phyloP scores from a whole-genome alignment of 805 yeast species.

The Hanseniaspora taiwanica region DNA sequence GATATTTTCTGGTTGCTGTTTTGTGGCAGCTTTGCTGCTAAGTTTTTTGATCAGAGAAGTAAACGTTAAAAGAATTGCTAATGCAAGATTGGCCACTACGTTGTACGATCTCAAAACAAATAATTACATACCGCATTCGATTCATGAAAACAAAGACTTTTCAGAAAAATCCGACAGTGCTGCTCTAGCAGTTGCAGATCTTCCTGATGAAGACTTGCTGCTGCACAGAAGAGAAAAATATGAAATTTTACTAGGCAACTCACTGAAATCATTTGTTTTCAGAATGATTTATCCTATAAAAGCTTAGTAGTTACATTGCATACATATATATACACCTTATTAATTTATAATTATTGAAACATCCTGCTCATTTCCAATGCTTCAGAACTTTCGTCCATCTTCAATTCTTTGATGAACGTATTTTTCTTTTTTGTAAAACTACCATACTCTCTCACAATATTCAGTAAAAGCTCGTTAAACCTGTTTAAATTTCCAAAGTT shows the following conservation, averaged over 20 bases:
- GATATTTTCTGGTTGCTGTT: slow-evolving; percentile 41
- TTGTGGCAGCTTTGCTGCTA: slow-evolving; percentile 30
- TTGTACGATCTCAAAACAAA: neutral
- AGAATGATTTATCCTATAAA: slow-evolving; percentile 18
- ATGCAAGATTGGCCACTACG: slow-evolving; percentile 2
- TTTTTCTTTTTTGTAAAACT: slow-evolving; percentile 32
- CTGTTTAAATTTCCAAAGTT: slow-evolving; percentile 11
- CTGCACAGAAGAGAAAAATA: slow-evolving; percentile 10
- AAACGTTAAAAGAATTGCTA: slow-evolving; percentile 26
- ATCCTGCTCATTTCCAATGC: slow-evolving; percentile 34
- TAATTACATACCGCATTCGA: too few species aligned
- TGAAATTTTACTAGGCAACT: slow-evolving; percentile 10
- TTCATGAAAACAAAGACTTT: too few species aligned
- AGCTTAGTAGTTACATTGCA: slow-evolving; percentile 7
- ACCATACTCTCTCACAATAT: slow-evolving; percentile 29
- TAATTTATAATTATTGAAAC: slow-evolving; percentile 11
- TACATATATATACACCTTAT: neutral
- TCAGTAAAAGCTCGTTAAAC: slow-evolving; percentile 27
- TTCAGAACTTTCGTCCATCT: slow-evolving; percentile 36
- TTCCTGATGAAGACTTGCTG: slow-evolving; percentile 4
- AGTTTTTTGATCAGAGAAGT: slow-evolving; percentile 38
- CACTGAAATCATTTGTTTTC: slow-evolving; percentile 11
- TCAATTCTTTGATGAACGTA: slow-evolving; percentile 37
- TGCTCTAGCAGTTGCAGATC: too few species aligned
- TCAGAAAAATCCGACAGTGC: too few species aligned